Percentiles rank a stretch among this genome's conserved stretches.
Conservation (phyloP, 176 grass and related monocot species). For the Aegilops sharonensis region DNA sequence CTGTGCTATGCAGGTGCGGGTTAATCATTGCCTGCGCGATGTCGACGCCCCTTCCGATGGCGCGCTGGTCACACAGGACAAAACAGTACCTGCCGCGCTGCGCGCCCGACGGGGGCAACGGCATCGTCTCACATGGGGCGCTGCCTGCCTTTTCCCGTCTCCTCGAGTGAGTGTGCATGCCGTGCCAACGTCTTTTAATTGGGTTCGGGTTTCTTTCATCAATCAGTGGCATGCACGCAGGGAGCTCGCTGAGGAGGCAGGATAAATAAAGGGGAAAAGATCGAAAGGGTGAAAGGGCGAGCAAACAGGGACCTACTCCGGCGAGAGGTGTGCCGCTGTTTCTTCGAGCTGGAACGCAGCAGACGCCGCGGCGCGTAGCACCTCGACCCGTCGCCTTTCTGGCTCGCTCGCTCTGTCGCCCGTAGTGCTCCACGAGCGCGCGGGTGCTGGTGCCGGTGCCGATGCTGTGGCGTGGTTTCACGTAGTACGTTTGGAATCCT, state of each 20-base stretch:
- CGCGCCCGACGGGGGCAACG: constrained; percentile 11
- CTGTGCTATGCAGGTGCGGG: not conserved
- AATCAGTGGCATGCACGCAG: not conserved
- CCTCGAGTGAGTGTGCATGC: constrained; percentile 11
- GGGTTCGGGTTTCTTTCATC: constrained; percentile 25
- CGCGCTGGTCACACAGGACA: constrained; percentile 24
- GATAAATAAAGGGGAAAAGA: not conserved
- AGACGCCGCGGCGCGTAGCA: not conserved
- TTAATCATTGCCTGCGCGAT: not conserved
- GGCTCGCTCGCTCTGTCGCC: not conserved
- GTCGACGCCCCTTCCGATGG: constrained; percentile 8
- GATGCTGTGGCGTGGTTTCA: not conserved
- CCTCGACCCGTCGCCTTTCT: not conserved
- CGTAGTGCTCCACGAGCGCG: constrained; percentile 26
- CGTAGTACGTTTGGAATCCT: not conserved
- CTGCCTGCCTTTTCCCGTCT: constrained; percentile 28
- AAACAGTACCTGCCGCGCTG: not conserved
- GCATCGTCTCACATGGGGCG: constrained; percentile 31
- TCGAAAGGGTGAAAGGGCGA: not conserved
- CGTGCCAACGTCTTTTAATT: not conserved
- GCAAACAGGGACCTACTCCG: not conserved
- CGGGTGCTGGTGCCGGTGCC: not conserved
- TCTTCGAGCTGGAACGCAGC: constrained; percentile 31
- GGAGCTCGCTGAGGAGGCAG: no score
- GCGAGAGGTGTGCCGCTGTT: not conserved